Evolutionary conservation across 1,284 basidiomycete genomes (phyloP).

Genomic region (Leccinum holopus): DNA sequence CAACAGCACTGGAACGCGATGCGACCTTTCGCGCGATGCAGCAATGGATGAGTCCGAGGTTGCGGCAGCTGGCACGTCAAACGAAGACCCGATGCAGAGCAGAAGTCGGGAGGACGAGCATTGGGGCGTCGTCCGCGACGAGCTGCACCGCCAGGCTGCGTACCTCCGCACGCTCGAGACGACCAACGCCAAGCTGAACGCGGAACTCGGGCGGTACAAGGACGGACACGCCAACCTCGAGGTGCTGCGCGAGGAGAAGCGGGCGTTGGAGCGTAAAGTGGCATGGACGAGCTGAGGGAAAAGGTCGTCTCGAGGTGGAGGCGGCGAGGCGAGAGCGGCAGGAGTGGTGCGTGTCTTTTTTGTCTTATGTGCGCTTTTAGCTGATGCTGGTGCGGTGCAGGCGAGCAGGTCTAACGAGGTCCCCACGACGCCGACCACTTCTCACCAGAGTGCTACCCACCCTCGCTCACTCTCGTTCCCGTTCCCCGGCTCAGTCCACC

Average conservation of each 20-base stretch:
- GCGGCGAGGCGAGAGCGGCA: constrained; percentile 55
- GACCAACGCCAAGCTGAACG: constrained; percentile 56
- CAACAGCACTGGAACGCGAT: constrained; percentile 43
- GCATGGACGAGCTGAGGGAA: constrained; percentile 56
- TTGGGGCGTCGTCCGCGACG: constrained; percentile 58
- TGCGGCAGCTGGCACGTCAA: constrained; percentile 9
- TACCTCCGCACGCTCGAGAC: constrained; percentile 63
- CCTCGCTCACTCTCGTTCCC: too few relatives aligned
- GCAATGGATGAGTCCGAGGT: constrained; percentile 44
- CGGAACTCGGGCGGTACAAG: constrained; percentile 54
- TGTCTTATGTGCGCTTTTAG: not conserved
- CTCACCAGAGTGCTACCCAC: too few relatives aligned
- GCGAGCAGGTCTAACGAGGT: constrained; percentile 37
- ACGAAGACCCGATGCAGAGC: constrained; percentile 14
- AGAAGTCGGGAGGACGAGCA: constrained; percentile 44
- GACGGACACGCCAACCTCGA: constrained; percentile 61
- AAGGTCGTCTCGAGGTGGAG: constrained; percentile 56
- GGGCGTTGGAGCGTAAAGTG: constrained; percentile 59
- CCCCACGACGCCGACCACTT: constrained; percentile 36
- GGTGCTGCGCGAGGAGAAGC: constrained; percentile 73
- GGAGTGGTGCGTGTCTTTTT: constrained; percentile 43
- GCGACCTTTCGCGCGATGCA: constrained; percentile 45
- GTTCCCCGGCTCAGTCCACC: constrained; percentile 36
- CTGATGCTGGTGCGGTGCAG: constrained; percentile 25
- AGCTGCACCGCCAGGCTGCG: constrained; percentile 60